Conservation (phyloP, 306 rosid species). For the Morella rubra region DNA sequence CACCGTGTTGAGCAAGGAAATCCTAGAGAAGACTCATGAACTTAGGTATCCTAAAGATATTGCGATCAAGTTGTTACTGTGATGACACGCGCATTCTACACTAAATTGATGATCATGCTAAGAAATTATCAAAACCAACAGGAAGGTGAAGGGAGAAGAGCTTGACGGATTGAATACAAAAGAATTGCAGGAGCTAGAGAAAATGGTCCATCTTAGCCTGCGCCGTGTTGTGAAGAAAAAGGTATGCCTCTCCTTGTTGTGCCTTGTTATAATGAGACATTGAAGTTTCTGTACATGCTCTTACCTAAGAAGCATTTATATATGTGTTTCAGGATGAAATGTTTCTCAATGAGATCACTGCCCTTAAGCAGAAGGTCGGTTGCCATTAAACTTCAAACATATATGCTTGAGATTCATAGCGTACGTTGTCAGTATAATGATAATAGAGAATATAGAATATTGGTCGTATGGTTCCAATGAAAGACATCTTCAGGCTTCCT, state of each 20-base stretch:
- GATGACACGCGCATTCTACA: neutral
- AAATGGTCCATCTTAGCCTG: slow-evolving; percentile 15
- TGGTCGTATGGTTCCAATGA: too few relatives aligned
- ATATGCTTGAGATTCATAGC: too few relatives aligned
- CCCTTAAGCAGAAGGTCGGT: slow-evolving; percentile 36
- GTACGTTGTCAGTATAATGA: neutral
- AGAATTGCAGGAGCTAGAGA: slow-evolving; percentile 29
- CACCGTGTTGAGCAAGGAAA: slow-evolving; percentile 23
- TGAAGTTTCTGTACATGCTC: slow-evolving; percentile 5
- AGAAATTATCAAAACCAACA: slow-evolving; percentile 12
- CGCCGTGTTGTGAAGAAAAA: slow-evolving; percentile 23
- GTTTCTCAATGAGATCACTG: slow-evolving; percentile 14
- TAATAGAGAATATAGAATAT: too few relatives aligned
- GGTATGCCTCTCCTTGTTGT: slow-evolving; percentile 12
- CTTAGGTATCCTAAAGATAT: slow-evolving; percentile 21
- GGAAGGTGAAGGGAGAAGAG: slow-evolving; percentile 40
- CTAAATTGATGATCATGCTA: neutral
- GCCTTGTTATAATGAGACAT: neutral
- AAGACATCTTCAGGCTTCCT: too few relatives aligned
- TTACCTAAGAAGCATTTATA: neutral
- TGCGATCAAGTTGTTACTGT: neutral
- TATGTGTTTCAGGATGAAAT: slow-evolving; percentile 30
- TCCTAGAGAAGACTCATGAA: slow-evolving; percentile 31
- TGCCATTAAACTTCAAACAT: neutral
- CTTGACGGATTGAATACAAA: slow-evolving; percentile 26